Base-by-base conservation (phyloP, 345 rosid genomes). In the Conringia planisiliqua region DNA sequence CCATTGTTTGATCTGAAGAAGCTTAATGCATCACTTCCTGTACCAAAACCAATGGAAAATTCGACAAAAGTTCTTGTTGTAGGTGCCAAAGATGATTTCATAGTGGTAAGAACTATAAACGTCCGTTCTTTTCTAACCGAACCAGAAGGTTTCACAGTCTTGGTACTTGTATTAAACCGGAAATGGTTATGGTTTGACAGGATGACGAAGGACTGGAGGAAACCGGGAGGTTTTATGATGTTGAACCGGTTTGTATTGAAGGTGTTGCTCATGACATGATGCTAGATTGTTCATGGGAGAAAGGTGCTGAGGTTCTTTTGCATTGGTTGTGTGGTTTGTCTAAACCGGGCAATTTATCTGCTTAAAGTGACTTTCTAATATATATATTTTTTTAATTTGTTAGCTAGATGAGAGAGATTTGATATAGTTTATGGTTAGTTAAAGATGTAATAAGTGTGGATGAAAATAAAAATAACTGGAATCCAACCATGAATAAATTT, bases 191-290 rank as follows among this genome's bases (percentile, higher is more conserved):
- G 66, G 52, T 40, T 55, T 29, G 62, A 47, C 56, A 93, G 98
- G 97, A 90, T 7, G 58, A 55, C 0, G 81, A 87, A 80, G 98
- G 96, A 22, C 80, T 89, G 30, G 57, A 59, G 27, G 97, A 93
- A 79, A 93, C 92, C 0, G 92, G 86, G 10, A 0, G 73, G 70
- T 91, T 89, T 76, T 88, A 87, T 24, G 87, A 86, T 0, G 91
- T 84, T 10, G 46, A 82, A 6, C 91, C 94, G 3, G 76, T 88
- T 66, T 83, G 87, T 42, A 38, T 91, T 24, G 85, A 87, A 82
- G 91, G 90, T 59, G 85, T 93, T 73, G 97, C 94, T 46, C 97
- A 93, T 68, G 96, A 91, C 80, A 80, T 93, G 89, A 93, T 91
- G 98, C 76, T 93, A 56, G 96, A 91, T 72, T 85, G 88, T 82